Base-by-base conservation (phyloP, 805 yeast species). In the Wickerhamomyces subpelliculosus region DNA sequence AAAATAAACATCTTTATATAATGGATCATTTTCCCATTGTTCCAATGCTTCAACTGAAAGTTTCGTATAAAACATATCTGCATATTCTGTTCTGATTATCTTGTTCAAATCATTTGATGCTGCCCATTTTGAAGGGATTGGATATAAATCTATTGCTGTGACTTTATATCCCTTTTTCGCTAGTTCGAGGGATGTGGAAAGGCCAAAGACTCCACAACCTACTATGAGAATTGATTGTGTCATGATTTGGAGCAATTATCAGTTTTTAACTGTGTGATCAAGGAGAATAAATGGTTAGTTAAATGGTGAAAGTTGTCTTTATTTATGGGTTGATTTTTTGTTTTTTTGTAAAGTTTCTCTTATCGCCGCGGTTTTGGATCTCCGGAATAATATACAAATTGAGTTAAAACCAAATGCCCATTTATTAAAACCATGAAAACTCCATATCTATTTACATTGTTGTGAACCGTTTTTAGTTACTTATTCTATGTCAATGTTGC, bases 31-130 rank as follows among this genome's bases (percentile, higher is more conserved):
- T 18, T 53, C 53, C 72, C 74, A 70, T 38, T 51, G 39, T 9
- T 51, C 38, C 30, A 68, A 48, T 3, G 78, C 75, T 45, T 73
- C 77, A 4, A 69, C 56, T 4, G 72, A 58, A 46, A 73, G 42
- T 33, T 55, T 54, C 5, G 74, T 53, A 40, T 72, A 71, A n/a
- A 58, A 48, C 23, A 54, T 30, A 38, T 70, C 73, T 5, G 63
- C 51, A 43, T 73, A 72, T 44, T 72, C 78, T 0, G 70, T 58
- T 35, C 77, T 55, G 13, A 73, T 61, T 34, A 73, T 71, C 47
- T 73, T 71, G 46, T 72, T 72, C 37, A 59, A 58, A 43, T 73
- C 79, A 38, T 60, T 63, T 9, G 75, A 67, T 22, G 77, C 75
- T 3, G 75, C 65, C 52, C 60, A 54, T 2, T 65, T 64, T 2